Base-by-base conservation (phyloP, 192 early-diverging fungal species). In the Funneliformis mosseae region DNA sequence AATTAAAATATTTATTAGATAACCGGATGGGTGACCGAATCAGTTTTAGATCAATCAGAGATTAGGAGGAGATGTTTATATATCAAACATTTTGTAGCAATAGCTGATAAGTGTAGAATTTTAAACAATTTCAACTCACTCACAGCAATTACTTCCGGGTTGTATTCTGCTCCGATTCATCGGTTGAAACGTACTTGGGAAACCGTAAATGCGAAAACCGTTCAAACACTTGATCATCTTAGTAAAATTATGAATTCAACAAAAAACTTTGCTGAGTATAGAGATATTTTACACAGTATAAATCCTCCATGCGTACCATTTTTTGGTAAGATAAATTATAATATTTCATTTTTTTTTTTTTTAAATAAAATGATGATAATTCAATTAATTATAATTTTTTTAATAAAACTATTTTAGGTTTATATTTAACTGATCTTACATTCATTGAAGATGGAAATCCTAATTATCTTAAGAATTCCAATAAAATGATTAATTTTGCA, bases 91-190 rank as follows among this genome's bases (percentile, higher is more conserved):
- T 95, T 95, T 83, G 93, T 98, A 42, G 86, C 88, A 18, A 89
- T 98, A 81, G 93, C 93, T 46, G 93, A 95, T 78, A 87, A 87
- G 83, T 80, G 87, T 83, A 74, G 79, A 62, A 64, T 61, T 8
- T 83, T 98, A n/a, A 97, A 99, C 85, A 99, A 99, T 89, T 99
- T 95, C 81, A 96, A 96, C 83, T 94, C 95, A 9, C 89, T 97
- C 43, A 95, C 95, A 86, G 92, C 96, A 2, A 94, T 98, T 39
- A 89, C 96, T 16, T 95, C 96, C 38, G 96, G 94, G 9, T 91
- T 99, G 79, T 93, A 95, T 46, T 93, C 94, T 4, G 94, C 95
- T 1, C 92, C 96, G 5, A 90, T 99, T 63, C 93, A 94, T 84
- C 93, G 98, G n/a, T 86, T 99, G 59, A 94, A 91, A 12, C 91